Conservation (phyloP, 2,329 filamentous ascomycete genomes). For the Verticillium nonalfalfae region DNA sequence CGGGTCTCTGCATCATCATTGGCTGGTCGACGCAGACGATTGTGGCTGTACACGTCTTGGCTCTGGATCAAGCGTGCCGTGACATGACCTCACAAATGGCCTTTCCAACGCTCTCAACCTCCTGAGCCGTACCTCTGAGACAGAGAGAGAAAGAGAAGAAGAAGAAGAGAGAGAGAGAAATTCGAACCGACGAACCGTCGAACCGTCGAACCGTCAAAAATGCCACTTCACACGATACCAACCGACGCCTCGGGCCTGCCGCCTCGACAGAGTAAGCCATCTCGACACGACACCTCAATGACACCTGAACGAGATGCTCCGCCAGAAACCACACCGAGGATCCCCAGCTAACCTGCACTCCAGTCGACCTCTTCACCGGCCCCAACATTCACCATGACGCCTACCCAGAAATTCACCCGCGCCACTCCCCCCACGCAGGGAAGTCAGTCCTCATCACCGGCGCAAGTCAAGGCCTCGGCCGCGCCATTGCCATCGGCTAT, state of each 20-base stretch:
- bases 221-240: background rate
- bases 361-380: conserved; percentile 16
- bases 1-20: background rate
- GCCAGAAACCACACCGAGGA: background rate
- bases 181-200: no score
- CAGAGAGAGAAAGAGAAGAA: no score
- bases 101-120: no score
- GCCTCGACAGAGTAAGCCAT: background rate
- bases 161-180: no score
- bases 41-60: background rate
- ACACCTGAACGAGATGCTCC: no score
- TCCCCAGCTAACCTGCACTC: background rate
- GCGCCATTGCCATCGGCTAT: conserved; percentile 46
- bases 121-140: no score
- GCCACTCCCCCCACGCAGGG: conserved; percentile 26
- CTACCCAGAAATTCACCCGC: conserved; percentile 43
- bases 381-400: conserved; percentile 34
- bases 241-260: background rate
- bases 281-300: no score
- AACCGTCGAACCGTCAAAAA: background rate
- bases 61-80: background rate
- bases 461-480: conserved; percentile 48
- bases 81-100: no score
- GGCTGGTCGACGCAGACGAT: background rate
- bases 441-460: conserved; percentile 45